Percentiles rank a stretch among this genome's conserved stretches.
phyloP scores from a whole-genome alignment of 2,329 filamentous ascomycete species.

The Hymenoscyphus linearis region DNA sequence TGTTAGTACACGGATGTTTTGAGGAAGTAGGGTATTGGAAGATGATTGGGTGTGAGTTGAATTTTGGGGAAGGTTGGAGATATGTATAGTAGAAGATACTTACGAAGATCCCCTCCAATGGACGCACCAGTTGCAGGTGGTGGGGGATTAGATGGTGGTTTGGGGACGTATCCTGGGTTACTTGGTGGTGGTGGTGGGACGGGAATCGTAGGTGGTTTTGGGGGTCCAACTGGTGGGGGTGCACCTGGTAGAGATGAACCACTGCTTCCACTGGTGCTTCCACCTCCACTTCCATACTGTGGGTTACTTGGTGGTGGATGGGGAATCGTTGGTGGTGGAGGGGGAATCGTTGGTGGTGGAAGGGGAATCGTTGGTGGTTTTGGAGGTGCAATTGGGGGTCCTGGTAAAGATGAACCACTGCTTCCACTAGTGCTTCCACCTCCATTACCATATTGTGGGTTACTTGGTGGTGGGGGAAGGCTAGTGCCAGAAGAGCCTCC shows the following conservation, averaged over 20 bases:
- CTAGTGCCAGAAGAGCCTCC: background rate
- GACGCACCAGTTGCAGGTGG: background rate
- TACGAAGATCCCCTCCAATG: background rate
- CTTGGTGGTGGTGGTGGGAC: background rate
- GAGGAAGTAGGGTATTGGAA: background rate
- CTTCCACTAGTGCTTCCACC: background rate
- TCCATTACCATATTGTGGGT: background rate
- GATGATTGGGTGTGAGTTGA: too few relatives aligned
- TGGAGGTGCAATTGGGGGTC: background rate
- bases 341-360: too few relatives aligned
- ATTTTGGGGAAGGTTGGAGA: too few relatives aligned
- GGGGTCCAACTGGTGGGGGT: background rate
- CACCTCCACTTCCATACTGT: background rate
- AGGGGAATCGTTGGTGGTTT: background rate
- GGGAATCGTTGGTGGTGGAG: too few relatives aligned
- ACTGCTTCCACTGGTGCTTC: background rate
- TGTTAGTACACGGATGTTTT: background rate
- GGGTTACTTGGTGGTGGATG: background rate
- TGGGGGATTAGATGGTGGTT: background rate
- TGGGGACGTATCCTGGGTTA: background rate
- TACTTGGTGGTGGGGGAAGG: background rate
- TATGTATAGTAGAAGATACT: too few relatives aligned
- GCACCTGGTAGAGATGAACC: background rate
- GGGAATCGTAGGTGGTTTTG: background rate
- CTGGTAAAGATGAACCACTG: background rate